Base-by-base conservation (phyloP, 345 rosid genomes). In the Gossypium arboreum region DNA sequence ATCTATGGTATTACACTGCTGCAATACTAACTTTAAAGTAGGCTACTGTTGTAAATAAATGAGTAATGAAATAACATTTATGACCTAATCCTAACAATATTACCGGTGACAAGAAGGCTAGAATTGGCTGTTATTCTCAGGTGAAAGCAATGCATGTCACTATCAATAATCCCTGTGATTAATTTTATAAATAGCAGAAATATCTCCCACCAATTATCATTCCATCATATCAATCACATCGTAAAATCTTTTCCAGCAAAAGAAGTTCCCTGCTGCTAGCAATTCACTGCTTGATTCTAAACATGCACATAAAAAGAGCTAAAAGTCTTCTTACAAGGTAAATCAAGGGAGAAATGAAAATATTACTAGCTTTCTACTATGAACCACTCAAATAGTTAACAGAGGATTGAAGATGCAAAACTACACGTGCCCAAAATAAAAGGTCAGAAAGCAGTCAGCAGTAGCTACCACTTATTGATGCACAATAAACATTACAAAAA, bases 31-130 rank as follows among this genome's bases (percentile, higher is more conserved):
- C n/a, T 68, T 48, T 62, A 25, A 44, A 6, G 20, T 11, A 43
- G 3, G 29, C 17, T 39, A 47, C 29, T 65, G 29, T 29, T 1
- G 0, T 9, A 44, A 43, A 43, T 27, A 65, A 41, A 12, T 10
- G 17, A 22, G 9, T 7, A 52, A 67, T 47, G 17, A 45, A 17
- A 45, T 9, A 44, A 45, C 6, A 22, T 5, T 65, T 67, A 45
- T 67, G 55, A 41, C 41, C 24, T 44, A 22, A 7, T 24, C 22
- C 67, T 15, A 58, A 29, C 43, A 25, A 50, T 25, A 16, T 51
- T 69, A 24, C 24, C 11, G 45, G 56, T 76, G 61, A 72, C 25
- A 76, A 50, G 18, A 57, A 59, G 27, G 20, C n/a, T 62, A 59
- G 51, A 45, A 5, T 10, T 60, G 50, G 57, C 59, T 57, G 22